Conservation (phyloP, 2,329 filamentous ascomycete genomes). For the Colletotrichum cuscutae region DNA sequence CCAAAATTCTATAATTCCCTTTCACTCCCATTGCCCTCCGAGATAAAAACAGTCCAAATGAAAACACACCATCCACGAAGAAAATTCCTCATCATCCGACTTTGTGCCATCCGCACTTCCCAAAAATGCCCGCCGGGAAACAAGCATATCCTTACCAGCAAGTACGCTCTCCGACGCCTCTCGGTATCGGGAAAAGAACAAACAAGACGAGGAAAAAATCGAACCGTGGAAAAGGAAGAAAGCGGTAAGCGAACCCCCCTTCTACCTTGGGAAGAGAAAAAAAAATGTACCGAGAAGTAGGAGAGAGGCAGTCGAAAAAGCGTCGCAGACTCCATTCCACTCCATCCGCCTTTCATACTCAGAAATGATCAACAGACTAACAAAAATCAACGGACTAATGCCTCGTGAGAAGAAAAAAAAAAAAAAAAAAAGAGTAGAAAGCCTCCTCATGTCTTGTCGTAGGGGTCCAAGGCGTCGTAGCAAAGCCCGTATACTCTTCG, state of each 20-base stretch:
- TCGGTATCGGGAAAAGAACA: background rate
- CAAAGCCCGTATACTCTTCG: conserved; percentile 33
- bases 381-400: background rate
- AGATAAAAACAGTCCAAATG: background rate
- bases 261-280: background rate
- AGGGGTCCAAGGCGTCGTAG: conserved; percentile 32
- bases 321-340: background rate
- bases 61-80: background rate
- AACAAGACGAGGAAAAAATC: background rate
- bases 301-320: background rate
- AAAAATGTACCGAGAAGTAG: conserved; percentile 28
- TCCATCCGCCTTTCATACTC: background rate
- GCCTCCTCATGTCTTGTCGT: conserved; percentile 33
- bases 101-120: conserved; percentile 3
- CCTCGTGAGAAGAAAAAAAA: background rate
- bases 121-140: conserved; percentile 2
- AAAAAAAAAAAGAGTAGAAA: conserved; percentile 14
- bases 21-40: background rate
- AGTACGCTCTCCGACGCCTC: conserved; percentile 33
- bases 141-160: conserved; percentile 31
- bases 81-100: background rate
- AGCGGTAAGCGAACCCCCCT: background rate
- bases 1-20: background rate
- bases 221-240: background rate
- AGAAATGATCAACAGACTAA: background rate